A percentile compares a stretch with the other conserved stretches of the same genome.
These are phyloP conservation scores for Volvox carteri DNA, from an alignment of 163 green algal genomes.

Conservation along the genomic window DNA sequence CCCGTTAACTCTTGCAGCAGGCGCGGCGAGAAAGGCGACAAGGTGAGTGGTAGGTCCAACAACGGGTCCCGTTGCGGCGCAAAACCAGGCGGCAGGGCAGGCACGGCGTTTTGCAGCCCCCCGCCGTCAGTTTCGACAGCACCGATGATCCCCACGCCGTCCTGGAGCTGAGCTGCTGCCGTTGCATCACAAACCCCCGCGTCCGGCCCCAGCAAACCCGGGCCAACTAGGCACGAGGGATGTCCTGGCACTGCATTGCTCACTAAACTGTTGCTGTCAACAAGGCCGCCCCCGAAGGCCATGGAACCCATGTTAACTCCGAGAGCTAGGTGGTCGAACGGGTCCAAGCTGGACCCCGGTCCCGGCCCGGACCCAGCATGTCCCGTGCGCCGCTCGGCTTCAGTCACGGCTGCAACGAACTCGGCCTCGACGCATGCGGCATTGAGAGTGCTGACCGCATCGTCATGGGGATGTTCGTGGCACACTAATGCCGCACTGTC, in stretches of 20 bases:
- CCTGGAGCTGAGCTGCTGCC: not conserved
- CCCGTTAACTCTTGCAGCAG: constrained; percentile 25
- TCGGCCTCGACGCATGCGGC: not conserved
- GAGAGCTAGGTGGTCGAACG: constrained; percentile 39
- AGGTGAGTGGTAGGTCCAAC: not conserved
- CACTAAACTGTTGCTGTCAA: not conserved
- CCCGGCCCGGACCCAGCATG: not conserved
- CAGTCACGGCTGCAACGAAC: not conserved
- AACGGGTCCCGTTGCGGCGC: not conserved
- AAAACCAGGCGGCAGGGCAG: not conserved
- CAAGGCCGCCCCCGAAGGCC: not conserved
- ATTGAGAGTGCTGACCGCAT: constrained; percentile 1
- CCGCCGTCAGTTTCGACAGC: not conserved
- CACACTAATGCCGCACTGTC: not conserved
- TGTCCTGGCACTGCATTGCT: not conserved
- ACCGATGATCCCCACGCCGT: not conserved
- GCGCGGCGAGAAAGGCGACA: constrained; percentile 10
- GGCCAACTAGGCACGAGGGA: not conserved
- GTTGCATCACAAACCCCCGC: not conserved
- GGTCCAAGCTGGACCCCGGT: not conserved
- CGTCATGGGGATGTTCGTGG: not conserved
- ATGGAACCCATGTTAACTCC: constrained; percentile 1
- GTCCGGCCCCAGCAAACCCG: not conserved
- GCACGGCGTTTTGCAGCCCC: not conserved
- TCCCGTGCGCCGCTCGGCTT: not conserved